Evolutionary conservation across 192 early-diverging fungal species (phyloP), one percentile per base, ranked within the genome.

Genomic region (Backusella westeae): DNA sequence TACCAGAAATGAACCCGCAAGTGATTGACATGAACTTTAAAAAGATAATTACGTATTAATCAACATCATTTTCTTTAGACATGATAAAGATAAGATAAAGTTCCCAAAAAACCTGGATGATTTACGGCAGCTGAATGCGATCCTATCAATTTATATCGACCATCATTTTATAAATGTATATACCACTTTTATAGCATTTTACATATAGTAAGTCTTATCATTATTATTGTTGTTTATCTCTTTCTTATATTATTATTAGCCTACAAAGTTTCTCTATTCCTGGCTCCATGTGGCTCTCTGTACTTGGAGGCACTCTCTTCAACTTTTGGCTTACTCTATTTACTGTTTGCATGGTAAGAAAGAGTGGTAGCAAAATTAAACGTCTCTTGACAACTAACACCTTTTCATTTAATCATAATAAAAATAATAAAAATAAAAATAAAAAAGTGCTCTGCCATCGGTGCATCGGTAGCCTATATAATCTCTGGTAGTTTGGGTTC

Each of bases 221-320:
- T 41, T 2, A 36, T 6, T 44, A 34, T 21, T 56, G 15, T 52
- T 32, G 32, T 1, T 32, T 32, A 32, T 32, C 32, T 3, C 32
- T 32, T 32, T 32, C 32, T 29, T 73, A 36, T 74, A 42, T 3
- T 81, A 52, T 46, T 41, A 44, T 35, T 59, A 90, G 89, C 34
- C 80, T 90, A 9, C 87, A 90, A 65, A 88, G 83, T 26, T 90
- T 90, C 49, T 90, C 89, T 39, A 86, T 90, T 26, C 89, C 89
- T 35, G 89, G 89, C 29, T 88, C 87, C 42, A 90, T 90, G 89
- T 90, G 89, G 89, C 79, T 90, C 65, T 87, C 83, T 42, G 84
- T 90, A 23, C 76, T 90, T 8, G 87, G 87, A 73, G 89, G 89
- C 17, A 82, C 89, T 23, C 68, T 90, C 14, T 90, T 90, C 68